These are phyloP conservation scores for Fusarium succisae DNA, from an alignment of 2,329 filamentous ascomycete genomes.

Conservation along the genomic window DNA sequence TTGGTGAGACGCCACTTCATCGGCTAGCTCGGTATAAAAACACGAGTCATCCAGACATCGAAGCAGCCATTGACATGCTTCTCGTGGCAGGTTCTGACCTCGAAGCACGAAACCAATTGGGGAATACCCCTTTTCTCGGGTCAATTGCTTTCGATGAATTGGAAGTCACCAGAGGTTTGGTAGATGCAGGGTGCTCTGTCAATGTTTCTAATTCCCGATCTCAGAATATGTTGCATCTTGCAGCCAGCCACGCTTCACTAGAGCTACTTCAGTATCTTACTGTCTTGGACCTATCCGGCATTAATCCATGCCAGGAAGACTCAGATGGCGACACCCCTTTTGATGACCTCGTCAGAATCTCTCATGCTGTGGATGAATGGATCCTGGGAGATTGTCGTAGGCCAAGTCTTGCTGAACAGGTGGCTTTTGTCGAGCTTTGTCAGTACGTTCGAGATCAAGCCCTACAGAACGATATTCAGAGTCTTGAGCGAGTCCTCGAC, in stretches of 20 bases:
- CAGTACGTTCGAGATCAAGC: conserved; percentile 11
- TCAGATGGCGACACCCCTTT: neutral
- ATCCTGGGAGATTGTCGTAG: neutral
- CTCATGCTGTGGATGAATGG: accelerated
- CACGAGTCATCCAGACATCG: accelerated
- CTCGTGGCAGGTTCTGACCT: neutral
- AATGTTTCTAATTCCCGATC: accelerated
- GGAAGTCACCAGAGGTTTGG: neutral
- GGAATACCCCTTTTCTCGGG: accelerated
- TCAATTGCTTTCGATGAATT: too few relatives aligned
- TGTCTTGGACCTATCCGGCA: neutral
- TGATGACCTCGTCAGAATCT: neutral
- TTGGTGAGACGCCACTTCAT: neutral
- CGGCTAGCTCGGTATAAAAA: too few relatives aligned
- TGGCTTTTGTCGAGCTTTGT: conserved; percentile 12
- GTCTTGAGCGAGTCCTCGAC: neutral
- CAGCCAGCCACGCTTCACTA: accelerated
- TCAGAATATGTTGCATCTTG: neutral
- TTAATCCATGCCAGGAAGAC: neutral
- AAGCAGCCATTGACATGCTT: neutral
- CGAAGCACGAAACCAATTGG: accelerated
- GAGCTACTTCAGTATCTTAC: neutral
- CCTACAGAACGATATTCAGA: neutral
- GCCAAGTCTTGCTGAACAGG: neutral
- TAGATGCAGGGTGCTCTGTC: neutral